Conservation (phyloP, 2,329 filamentous ascomycete genomes). For the Fusarium miscanthi region DNA sequence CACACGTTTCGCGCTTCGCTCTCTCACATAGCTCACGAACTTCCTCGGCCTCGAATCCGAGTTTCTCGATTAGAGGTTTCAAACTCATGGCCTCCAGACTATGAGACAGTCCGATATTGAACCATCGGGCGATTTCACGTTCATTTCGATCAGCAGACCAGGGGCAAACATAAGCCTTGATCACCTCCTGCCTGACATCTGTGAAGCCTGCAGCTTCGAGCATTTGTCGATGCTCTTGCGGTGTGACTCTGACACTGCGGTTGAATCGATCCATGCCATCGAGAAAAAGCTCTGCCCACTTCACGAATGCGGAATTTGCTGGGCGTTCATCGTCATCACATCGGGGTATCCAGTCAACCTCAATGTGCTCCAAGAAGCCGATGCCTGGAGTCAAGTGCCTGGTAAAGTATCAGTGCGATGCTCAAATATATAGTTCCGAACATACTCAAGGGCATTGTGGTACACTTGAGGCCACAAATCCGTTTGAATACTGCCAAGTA, state of each 20-base stretch:
- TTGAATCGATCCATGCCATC: constrained; percentile 74
- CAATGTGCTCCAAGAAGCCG: constrained; percentile 86
- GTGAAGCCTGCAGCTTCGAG: constrained; percentile 80
- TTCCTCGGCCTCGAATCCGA: constrained; percentile 63
- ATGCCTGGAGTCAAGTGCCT: constrained; percentile 81
- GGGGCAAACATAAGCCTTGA: constrained; percentile 77
- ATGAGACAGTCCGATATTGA: constrained; percentile 80
- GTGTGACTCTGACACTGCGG: constrained; percentile 71
- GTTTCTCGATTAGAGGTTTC: constrained; percentile 71
- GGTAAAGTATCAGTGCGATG: constrained; percentile 19
- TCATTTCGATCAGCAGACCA: constrained; percentile 74
- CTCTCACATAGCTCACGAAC: constrained; percentile 71
- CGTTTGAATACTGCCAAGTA: constrained; percentile 79
- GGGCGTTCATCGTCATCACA: constrained; percentile 75
- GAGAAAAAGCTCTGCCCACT: constrained; percentile 77
- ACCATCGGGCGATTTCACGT: constrained; percentile 81
- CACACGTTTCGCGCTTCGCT: constrained; percentile 76
- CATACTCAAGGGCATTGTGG: constrained; percentile 73
- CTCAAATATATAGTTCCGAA: constrained; percentile 7
- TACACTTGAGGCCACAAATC: constrained; percentile 78
- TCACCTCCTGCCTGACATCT: constrained; percentile 77
- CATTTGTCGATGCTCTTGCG: constrained; percentile 62
- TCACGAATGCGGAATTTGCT: constrained; percentile 65
- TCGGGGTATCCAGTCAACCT: constrained; percentile 84
- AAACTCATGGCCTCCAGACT: constrained; percentile 79